These are phyloP conservation scores for Grammothele lineata DNA, from an alignment of 768 basidiomycete genomes.

Conservation along the genomic window DNA sequence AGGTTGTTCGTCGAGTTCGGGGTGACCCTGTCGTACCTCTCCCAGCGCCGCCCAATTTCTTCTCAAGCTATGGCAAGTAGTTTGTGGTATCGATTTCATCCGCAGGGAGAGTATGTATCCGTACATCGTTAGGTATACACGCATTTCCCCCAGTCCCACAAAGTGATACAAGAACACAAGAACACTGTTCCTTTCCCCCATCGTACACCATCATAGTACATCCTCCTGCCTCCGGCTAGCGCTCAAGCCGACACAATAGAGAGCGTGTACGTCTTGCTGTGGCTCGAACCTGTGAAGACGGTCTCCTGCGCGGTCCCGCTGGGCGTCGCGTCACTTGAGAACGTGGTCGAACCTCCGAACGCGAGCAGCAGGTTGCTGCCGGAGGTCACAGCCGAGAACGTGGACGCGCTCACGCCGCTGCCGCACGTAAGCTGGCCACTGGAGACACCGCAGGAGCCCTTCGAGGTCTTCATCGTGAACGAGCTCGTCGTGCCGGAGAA, in stretches of 20 bases:
- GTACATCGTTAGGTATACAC: too few relatives aligned
- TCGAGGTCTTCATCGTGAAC: constrained; percentile 57
- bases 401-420: constrained; percentile 40
- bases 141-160: too few relatives aligned
- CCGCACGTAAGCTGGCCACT: constrained; percentile 46
- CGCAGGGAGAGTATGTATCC: too few relatives aligned
- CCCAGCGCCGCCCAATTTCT: too few relatives aligned
- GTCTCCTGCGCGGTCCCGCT: constrained; percentile 41
- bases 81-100: too few relatives aligned
- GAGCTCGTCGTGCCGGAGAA: constrained; percentile 42
- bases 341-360: constrained; percentile 45
- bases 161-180: too few relatives aligned
- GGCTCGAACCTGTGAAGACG: constrained; percentile 28
- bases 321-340: constrained; percentile 47
- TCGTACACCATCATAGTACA: too few relatives aligned
- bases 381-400: constrained; percentile 50
- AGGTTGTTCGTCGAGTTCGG: too few relatives aligned
- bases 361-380: constrained; percentile 46
- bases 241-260: constrained; percentile 22
- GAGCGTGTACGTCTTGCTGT: constrained; percentile 24
- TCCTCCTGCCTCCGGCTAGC: too few relatives aligned
- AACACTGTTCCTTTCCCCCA: too few relatives aligned
- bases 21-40: too few relatives aligned
- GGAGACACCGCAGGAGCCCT: constrained; percentile 52
- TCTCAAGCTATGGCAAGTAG: too few relatives aligned